Conservation (phyloP, 192 early-diverging fungal species). For the Umbelopsis sp. region DNA sequence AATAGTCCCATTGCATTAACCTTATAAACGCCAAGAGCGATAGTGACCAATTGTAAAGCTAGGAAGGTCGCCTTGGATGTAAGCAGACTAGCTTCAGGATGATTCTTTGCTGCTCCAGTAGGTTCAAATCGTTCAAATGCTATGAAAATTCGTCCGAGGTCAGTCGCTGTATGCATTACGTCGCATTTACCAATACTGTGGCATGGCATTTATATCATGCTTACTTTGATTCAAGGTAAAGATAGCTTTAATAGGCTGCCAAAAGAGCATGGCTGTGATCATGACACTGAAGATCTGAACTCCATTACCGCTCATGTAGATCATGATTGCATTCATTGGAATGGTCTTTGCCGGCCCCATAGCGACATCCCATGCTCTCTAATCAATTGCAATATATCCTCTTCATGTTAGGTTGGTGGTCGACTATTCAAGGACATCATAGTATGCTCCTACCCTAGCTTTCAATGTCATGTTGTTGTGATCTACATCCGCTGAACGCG, state of each 20-base stretch:
- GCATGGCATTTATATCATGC: background rate
- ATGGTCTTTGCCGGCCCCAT: slow-evolving; percentile 86
- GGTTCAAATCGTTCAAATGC: slow-evolving; percentile 80
- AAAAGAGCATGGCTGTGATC: slow-evolving; percentile 95
- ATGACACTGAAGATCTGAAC: slow-evolving; percentile 97
- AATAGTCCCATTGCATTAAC: slow-evolving; percentile 92
- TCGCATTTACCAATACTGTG: too few species aligned
- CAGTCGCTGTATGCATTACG: background rate
- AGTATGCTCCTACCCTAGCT: slow-evolving; percentile 20
- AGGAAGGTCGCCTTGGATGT: slow-evolving; percentile 85
- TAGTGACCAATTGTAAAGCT: slow-evolving; percentile 74
- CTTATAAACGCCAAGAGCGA: slow-evolving; percentile 90
- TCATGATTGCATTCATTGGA: slow-evolving; percentile 98
- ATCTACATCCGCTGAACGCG: slow-evolving; percentile 19
- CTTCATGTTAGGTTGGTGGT: background rate
- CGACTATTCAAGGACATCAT: background rate
- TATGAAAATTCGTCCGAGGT: slow-evolving; percentile 19
- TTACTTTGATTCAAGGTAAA: slow-evolving; percentile 68
- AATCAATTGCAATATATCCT: background rate
- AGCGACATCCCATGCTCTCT: slow-evolving; percentile 98
- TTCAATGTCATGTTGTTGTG: slow-evolving; percentile 27
- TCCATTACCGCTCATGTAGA: slow-evolving; percentile 97
- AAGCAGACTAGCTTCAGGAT: slow-evolving; percentile 53
- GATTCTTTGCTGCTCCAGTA: slow-evolving; percentile 39
- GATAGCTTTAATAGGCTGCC: slow-evolving; percentile 79